Conservation (phyloP, 2,329 filamentous ascomycete species). For the Sporothrix globosa region DNA sequence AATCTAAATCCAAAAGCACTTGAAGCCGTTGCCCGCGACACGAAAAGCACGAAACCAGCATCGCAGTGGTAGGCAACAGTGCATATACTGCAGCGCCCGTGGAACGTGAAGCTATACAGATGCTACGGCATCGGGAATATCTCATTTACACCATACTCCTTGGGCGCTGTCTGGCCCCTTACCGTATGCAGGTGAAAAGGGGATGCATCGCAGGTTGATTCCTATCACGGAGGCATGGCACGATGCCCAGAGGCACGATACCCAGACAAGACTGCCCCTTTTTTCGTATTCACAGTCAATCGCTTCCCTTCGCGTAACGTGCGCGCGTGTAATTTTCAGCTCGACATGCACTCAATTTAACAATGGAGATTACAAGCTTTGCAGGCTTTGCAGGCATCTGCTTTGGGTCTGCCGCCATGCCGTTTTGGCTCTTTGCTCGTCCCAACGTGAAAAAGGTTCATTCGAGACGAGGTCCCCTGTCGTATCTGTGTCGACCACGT, state of each 20-base stretch:
- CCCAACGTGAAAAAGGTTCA: too few relatives aligned
- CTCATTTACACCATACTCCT: too few relatives aligned
- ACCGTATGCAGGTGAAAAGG: constrained; percentile 13
- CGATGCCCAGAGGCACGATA: neutral
- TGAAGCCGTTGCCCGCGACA: neutral
- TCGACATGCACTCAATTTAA: constrained; percentile 18
- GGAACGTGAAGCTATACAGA: neutral
- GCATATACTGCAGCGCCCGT: neutral
- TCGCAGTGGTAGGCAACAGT: neutral
- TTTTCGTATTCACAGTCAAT: neutral
- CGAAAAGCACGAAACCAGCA: neutral
- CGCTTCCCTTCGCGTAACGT: neutral
- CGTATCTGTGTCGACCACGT: constrained; percentile 14
- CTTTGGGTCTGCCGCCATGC: neutral
- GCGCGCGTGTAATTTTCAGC: constrained; percentile 11
- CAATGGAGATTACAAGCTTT: constrained; percentile 1
- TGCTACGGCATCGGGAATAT: neutral
- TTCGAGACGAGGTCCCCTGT: neutral
- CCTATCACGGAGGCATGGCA: neutral
- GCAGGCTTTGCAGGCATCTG: constrained; percentile 1
- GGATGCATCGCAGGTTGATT: neutral
- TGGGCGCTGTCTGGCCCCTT: neutral
- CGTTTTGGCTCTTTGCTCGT: neutral
- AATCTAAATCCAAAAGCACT: neutral
- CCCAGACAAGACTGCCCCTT: neutral